Evolutionary conservation across 73 alveolate genomes (phyloP).

Genomic region (Breviolum minutum): DNA sequence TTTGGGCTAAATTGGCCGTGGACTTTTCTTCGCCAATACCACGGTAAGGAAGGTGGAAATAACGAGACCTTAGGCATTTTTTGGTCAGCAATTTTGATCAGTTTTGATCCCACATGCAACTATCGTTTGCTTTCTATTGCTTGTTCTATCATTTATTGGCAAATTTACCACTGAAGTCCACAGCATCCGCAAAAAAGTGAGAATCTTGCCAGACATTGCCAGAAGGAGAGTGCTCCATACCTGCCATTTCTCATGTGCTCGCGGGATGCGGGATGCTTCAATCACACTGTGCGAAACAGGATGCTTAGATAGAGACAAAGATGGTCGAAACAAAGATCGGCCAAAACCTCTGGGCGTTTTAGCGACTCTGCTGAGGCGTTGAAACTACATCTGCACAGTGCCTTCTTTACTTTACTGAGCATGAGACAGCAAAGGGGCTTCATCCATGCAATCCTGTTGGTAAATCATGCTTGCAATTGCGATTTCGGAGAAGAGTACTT

Average conservation of each 20-base stretch:
- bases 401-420: not conserved
- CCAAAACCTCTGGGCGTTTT: constrained; percentile 44
- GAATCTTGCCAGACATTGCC: constrained; percentile 29
- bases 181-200: not conserved
- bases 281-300: too few relatives aligned
- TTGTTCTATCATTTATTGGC: not conserved
- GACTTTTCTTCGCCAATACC: not conserved
- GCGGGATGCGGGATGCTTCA: not conserved
- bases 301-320: not conserved
- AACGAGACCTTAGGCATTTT: not conserved
- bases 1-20: not conserved
- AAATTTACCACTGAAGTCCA: not conserved
- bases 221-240: constrained; percentile 65
- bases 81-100: not conserved
- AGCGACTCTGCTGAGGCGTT: not conserved
- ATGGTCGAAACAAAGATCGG: constrained; percentile 58
- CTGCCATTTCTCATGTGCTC: not conserved
- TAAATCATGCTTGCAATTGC: not conserved
- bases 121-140: not conserved
- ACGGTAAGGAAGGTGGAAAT: not conserved
- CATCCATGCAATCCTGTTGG: constrained; percentile 58
- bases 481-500: not conserved
- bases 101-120: not conserved
- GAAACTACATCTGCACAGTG: not conserved
- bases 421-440: constrained; percentile 53